Evolutionary conservation across 1,284 basidiomycete species (phyloP), one percentile per base, ranked within the genome.

Genomic region (Sporisorium scitamineum): DNA sequence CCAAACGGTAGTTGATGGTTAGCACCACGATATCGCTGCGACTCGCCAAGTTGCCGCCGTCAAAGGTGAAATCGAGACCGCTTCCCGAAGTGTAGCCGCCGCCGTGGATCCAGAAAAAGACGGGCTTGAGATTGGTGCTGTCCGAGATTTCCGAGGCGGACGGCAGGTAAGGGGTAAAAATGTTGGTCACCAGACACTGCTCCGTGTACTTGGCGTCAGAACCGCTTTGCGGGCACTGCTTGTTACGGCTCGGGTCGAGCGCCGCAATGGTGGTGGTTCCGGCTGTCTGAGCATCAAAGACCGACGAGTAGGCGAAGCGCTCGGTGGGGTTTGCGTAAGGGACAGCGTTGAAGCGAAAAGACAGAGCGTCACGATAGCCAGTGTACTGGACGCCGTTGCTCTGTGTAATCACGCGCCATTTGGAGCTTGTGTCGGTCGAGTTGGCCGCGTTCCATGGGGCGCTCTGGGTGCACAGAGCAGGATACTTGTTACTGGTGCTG

Each of bases 181-280:
- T 87, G 76, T 91, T 91, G 69, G 90, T 76, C 0, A 87, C 88
- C 31, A 91, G 83, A 79, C 90, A 90, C 88, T 82, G 82, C 47
- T 88, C 84, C 0, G 69, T 55, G 55, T 68, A 76, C 1, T 8
- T n/a, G 8, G 48, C 2, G 22, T 55, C 32, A 39, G 50, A 51
- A 0, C 42, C 62, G 27, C 10, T n/a, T 24, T 76, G 73, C 10
- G 73, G 69, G 24, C 73, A 76, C 51, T 76, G 73, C 39, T 61
- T 61, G 24, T 37, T 14, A 18, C 61, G 56, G 11, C 45, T 55
- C 6, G 56, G 39, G 26, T 68, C 53, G 10, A 71, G 54, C 5
- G 68, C 73, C 4, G 57, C 39, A 48, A 64, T 42, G n/a, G 54
- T 45, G 20, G 10, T 39, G 13, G 20, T 48, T 27, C 61, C 52